Percentiles rank a stretch among this genome's conserved stretches.
phyloP scores from a whole-genome alignment of 768 basidiomycete genomes.

The Exsudoporus frostii region DNA sequence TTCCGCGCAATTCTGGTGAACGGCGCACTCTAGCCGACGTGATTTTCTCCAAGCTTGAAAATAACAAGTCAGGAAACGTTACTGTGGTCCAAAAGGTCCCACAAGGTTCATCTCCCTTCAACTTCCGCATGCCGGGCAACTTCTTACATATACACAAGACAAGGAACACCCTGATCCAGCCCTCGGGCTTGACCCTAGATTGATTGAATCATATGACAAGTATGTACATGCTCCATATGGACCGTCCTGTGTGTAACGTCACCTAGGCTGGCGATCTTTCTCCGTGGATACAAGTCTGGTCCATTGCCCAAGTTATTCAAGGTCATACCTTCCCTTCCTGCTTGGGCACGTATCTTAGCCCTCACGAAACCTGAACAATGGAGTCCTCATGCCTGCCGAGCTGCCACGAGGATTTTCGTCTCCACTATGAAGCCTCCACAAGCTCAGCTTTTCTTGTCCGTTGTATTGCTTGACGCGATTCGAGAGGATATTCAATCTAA shows the following conservation, averaged over 20 bases:
- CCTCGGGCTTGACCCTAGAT: slow-evolving; percentile 84
- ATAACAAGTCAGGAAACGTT: slow-evolving; percentile 50
- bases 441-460: slow-evolving; percentile 87
- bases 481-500: slow-evolving; percentile 84
- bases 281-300: slow-evolving; percentile 89
- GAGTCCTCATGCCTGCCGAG: slow-evolving; percentile 93
- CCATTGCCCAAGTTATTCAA: slow-evolving; percentile 97
- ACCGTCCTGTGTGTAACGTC: slow-evolving; percentile 1
- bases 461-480: slow-evolving; percentile 86
- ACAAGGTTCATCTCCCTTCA: slow-evolving; percentile 41
- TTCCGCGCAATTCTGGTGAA: slow-evolving; percentile 72
- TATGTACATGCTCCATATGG: slow-evolving; percentile 38
- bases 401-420: slow-evolving; percentile 92
- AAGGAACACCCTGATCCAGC: slow-evolving; percentile 70
- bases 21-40: slow-evolving; percentile 90
- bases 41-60: slow-evolving; percentile 92
- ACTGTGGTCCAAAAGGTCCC: slow-evolving; percentile 58
- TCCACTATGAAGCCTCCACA: slow-evolving; percentile 96
- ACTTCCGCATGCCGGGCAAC: neutral
- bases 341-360: slow-evolving; percentile 94
- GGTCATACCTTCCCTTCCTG: slow-evolving; percentile 91
- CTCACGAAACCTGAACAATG: slow-evolving; percentile 90
- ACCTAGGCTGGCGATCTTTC: slow-evolving; percentile 75
- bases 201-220: slow-evolving; percentile 93
- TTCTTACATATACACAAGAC: slow-evolving; percentile 32